These are phyloP conservation scores for Flaveria brownii DNA, from an alignment of 129 eudicot genomes.

Conservation along the genomic window DNA sequence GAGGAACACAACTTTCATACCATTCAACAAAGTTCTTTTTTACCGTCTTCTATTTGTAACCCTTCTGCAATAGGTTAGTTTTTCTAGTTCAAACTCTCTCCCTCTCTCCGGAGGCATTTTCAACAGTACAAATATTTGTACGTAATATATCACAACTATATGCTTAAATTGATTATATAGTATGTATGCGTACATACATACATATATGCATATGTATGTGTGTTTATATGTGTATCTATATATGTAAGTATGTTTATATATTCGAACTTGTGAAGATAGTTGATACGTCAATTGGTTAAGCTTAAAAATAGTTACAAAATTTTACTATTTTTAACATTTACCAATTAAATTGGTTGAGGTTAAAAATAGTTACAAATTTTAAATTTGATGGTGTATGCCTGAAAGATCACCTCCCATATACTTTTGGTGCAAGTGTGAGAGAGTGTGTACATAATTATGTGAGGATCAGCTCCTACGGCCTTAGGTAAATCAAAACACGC, in stretches of 20 bases:
- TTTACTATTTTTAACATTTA: background rate
- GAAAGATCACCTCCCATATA: too few species aligned
- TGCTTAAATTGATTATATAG: too few species aligned
- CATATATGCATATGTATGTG: background rate
- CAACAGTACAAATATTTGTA: conserved; percentile 9
- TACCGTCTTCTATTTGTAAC: conserved; percentile 24
- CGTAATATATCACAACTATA: too few species aligned
- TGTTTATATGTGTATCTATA: too few species aligned
- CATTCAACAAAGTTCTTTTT: conserved; percentile 26
- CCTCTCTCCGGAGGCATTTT: too few species aligned
- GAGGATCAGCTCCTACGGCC: too few species aligned
- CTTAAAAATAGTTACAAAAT: background rate
- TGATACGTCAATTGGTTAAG: background rate
- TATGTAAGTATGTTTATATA: too few species aligned
- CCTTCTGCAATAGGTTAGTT: conserved; percentile 38
- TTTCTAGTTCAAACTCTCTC: background rate
- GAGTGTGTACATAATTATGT: too few species aligned
- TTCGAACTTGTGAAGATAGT: too few species aligned
- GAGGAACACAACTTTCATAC: conserved; percentile 25
- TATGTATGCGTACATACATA: background rate
- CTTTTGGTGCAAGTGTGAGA: too few species aligned
- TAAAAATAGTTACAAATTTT: background rate
- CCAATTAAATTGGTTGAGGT: background rate
- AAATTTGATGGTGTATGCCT: background rate
- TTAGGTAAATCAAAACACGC: too few species aligned